phyloP scores from a whole-genome alignment of 371 early-diverging fungal genomes.

The Saksenaea vasiformis region DNA sequence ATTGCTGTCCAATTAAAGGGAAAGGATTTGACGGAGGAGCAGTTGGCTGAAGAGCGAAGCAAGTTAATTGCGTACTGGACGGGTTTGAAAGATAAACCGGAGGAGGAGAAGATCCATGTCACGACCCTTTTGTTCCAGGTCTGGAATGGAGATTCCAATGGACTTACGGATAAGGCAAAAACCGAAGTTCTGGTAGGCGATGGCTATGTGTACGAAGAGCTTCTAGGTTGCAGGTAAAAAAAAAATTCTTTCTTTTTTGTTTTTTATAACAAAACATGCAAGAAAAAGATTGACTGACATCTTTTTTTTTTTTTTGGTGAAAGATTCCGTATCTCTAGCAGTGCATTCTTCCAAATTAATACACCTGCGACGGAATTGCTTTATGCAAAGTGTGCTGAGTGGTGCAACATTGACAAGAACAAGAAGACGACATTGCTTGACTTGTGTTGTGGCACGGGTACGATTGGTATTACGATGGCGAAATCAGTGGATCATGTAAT shows the following conservation, averaged over 20 bases:
- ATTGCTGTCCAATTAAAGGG: conserved; percentile 66
- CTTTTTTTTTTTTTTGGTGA: too few species aligned
- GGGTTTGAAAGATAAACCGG: conserved; percentile 8
- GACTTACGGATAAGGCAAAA: conserved; percentile 53
- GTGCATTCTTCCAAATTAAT: conserved; percentile 84
- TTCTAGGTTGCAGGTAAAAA: conserved; percentile 56
- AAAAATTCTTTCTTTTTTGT: too few species aligned
- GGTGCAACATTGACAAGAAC: conserved; percentile 38
- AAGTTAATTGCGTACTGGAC: conserved; percentile 37
- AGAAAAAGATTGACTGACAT: too few species aligned
- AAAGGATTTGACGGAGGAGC: conserved; percentile 37
- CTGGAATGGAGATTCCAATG: conserved; percentile 59
- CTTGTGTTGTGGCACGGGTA: conserved; percentile 89
- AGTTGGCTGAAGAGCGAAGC: conserved; percentile 41
- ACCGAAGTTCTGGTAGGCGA: conserved; percentile 57
- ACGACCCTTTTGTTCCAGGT: conserved; percentile 64
- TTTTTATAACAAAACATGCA: too few species aligned
- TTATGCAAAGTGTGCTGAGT: conserved; percentile 54
- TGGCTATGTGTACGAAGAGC: conserved; percentile 63
- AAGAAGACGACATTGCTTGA: conserved; percentile 64
- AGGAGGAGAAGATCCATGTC: conserved; percentile 16
- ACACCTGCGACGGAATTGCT: conserved; percentile 71
- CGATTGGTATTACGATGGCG: conserved; percentile 85
- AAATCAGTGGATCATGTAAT: conserved; percentile 66
- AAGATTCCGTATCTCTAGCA: conserved; percentile 75